Evolutionary conservation across 306 rosid species (phyloP).

Genomic region (Sesbania bispinosa): DNA sequence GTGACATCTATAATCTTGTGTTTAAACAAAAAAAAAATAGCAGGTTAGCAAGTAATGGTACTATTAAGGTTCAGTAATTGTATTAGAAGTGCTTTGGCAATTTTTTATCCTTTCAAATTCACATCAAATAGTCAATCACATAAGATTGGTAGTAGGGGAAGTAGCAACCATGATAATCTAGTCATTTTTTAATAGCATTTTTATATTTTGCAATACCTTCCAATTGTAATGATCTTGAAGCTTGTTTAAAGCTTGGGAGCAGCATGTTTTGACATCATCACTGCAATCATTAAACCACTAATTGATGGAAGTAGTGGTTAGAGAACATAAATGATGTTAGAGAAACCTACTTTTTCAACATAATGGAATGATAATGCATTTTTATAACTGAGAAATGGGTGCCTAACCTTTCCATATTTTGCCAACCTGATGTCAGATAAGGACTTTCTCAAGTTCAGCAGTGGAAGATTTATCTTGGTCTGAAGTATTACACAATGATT

Average conservation of each 20-base stretch:
- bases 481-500: conserved; percentile 27
- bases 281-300: conserved; percentile 98
- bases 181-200: neutral
- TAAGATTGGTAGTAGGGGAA: neutral
- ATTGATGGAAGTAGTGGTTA: conserved; percentile 62
- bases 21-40: neutral
- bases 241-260: conserved; percentile 58
- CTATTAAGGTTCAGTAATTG: neutral
- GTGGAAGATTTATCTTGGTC: conserved; percentile 65
- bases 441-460: conserved; percentile 53
- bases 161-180: conserved; percentile 1
- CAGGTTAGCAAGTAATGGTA: conserved; percentile 22
- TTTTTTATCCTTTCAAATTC: neutral
- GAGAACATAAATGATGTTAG: conserved; percentile 29
- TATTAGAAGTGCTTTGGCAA: neutral
- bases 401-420: conserved; percentile 66
- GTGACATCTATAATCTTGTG: conserved; percentile 76
- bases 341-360: conserved; percentile 9
- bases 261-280: conserved; percentile 67
- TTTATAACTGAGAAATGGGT: neutral
- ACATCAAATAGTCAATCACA: neutral
- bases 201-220: conserved; percentile 52
- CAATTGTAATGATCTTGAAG: conserved; percentile 69
- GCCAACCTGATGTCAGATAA: conserved; percentile 69
- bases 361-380: neutral